Conservation (phyloP, 108 stramenopile genomes). For the Seminavis robusta region DNA sequence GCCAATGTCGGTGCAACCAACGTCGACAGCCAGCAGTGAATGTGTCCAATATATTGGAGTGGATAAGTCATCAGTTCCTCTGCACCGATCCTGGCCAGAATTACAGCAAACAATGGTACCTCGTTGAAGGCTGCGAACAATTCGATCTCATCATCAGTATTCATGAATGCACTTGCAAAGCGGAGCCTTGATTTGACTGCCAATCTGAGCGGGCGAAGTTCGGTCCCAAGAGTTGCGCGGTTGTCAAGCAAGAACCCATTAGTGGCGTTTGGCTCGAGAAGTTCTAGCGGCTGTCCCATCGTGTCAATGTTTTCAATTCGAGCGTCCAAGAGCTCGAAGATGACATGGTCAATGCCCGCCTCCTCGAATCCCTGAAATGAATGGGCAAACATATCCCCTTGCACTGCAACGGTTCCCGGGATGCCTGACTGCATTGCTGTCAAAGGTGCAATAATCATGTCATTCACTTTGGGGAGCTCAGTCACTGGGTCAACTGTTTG, state of each 20-base stretch:
- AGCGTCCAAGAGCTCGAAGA: slow-evolving; percentile 46
- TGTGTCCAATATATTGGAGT: no score
- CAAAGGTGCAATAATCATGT: slow-evolving; percentile 45
- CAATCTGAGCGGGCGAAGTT: no score
- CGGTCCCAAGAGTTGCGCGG: slow-evolving; percentile 43
- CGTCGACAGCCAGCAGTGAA: no score
- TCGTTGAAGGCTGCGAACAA: no score
- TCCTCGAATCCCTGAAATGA: slow-evolving; percentile 24
- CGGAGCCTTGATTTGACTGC: slow-evolving; percentile 36
- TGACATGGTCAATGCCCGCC: slow-evolving; percentile 53
- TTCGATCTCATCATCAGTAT: not conserved
- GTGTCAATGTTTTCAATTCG: slow-evolving; percentile 57
- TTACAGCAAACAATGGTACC: no score
- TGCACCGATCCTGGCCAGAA: no score
- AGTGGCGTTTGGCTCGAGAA: slow-evolving; percentile 46
- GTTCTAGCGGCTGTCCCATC: slow-evolving; percentile 42
- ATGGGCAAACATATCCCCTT: slow-evolving; percentile 16
- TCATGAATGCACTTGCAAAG: slow-evolving; percentile 36
- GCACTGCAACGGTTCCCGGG: slow-evolving; percentile 43
- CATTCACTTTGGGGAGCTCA: slow-evolving; percentile 56
- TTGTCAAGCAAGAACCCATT: slow-evolving; percentile 51
- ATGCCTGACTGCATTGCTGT: slow-evolving; percentile 43
- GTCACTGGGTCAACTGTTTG: slow-evolving; percentile 41
- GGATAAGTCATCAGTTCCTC: no score
- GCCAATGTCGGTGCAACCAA: no score